These are phyloP conservation scores for Colletotrichum spaethianum DNA, from an alignment of 2,329 filamentous ascomycete genomes.

Conservation along the genomic window DNA sequence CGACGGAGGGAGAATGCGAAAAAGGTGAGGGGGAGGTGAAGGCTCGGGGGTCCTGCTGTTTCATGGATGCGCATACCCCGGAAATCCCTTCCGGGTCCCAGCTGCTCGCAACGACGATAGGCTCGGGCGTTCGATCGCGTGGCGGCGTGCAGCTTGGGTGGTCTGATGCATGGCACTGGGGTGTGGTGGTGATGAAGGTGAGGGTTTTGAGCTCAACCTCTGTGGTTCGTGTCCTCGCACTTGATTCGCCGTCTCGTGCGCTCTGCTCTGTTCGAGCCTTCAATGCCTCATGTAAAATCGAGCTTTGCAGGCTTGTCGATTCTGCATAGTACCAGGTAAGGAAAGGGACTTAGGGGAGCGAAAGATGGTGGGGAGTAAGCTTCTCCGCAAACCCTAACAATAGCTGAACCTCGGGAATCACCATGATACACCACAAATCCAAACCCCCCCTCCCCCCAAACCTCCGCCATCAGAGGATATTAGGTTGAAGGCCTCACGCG, in stretches of 20 bases:
- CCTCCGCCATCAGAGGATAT: neutral
- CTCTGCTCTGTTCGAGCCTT: neutral
- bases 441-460: neutral
- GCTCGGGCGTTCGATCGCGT: slow-evolving; percentile 15
- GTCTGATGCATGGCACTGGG: neutral
- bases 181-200: neutral
- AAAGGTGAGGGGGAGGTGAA: neutral
- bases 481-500: neutral
- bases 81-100: neutral
- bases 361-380: slow-evolving; percentile 11
- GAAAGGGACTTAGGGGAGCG: neutral
- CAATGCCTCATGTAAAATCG: neutral
- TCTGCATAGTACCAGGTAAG: neutral
- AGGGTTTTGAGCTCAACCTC: neutral
- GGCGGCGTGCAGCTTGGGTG: neutral
- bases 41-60: slow-evolving; percentile 19
- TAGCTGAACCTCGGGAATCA: slow-evolving; percentile 11
- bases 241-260: neutral
- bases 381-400: slow-evolving; percentile 24
- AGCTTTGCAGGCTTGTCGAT: neutral
- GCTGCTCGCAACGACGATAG: slow-evolving; percentile 2
- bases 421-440: neutral
- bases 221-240: neutral
- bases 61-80: slow-evolving; percentile 26
- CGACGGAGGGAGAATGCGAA: neutral